These are phyloP conservation scores for Daldinia sp. DNA, from an alignment of 2,329 filamentous ascomycete species.

Conservation along the genomic window DNA sequence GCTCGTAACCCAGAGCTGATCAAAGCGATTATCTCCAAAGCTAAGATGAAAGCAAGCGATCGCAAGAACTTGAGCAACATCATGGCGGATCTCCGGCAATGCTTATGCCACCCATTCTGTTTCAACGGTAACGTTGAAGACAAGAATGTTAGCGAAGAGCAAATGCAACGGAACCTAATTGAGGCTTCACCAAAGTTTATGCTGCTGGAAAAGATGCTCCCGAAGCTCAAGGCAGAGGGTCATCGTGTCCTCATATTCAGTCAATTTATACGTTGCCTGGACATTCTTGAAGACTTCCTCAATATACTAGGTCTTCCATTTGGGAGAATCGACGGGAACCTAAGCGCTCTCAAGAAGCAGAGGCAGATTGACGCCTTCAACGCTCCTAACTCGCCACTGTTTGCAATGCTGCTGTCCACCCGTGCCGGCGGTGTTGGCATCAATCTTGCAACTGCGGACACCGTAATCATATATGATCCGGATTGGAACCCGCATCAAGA, in stretches of 20 bases:
- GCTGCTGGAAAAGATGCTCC: constrained; percentile 85
- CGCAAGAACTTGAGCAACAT: constrained; percentile 91
- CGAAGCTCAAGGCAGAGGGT: constrained; percentile 84
- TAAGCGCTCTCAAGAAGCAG: constrained; percentile 88
- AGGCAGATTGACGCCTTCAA: constrained; percentile 96
- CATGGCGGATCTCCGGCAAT: constrained; percentile 93
- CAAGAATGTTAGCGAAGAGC: constrained; percentile 67
- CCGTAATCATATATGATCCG: constrained; percentile 95
- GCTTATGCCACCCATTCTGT: constrained; percentile 94
- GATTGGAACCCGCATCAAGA: constrained; percentile 99
- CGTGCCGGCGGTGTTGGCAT: constrained; percentile 96
- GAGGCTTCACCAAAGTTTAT: constrained; percentile 93
- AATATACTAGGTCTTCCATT: constrained; percentile 78
- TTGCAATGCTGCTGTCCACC: constrained; percentile 93
- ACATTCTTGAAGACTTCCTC: constrained; percentile 93
- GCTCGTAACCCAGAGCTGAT: constrained; percentile 91
- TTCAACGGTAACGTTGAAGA: constrained; percentile 94
- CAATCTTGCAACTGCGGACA: constrained; percentile 96
- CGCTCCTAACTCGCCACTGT: constrained; percentile 81
- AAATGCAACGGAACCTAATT: constrained; percentile 83
- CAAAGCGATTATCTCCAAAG: constrained; percentile 82
- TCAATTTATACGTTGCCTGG: constrained; percentile 89
- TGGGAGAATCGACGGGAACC: constrained; percentile 86
- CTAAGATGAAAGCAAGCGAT: constrained; percentile 75
- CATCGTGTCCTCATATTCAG: constrained; percentile 96